phyloP scores from a whole-genome alignment of 139 green algal species.

The Tetradesmus obliquus region DNA sequence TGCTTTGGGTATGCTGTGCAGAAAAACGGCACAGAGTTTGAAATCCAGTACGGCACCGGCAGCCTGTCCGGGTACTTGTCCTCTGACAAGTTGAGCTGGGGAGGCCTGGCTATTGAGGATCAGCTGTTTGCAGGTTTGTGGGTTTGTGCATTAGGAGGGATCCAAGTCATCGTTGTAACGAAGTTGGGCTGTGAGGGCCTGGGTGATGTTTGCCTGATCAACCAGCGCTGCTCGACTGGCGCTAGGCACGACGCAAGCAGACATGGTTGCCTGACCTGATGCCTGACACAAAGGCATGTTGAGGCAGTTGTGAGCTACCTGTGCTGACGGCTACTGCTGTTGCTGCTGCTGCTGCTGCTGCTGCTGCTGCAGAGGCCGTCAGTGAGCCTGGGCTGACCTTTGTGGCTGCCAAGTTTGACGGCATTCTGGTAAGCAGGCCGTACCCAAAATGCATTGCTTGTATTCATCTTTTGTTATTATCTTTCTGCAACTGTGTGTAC shows the following conservation, averaged over 20 bases:
- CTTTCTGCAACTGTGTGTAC: no score
- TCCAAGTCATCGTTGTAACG: not conserved
- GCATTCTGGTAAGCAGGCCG: constrained; percentile 85
- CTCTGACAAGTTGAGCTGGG: constrained; percentile 85
- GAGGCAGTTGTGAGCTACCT: not conserved
- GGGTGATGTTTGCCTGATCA: no score
- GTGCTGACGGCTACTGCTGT: not conserved
- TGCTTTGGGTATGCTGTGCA: constrained; percentile 43
- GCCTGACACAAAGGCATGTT: no score
- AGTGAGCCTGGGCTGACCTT: constrained; percentile 96
- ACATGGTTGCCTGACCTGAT: no score
- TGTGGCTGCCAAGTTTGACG: constrained; percentile 97
- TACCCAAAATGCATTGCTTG: no score
- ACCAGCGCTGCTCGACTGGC: no score
- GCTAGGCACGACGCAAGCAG: no score
- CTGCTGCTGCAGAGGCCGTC: constrained; percentile 68
- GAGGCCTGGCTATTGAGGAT: constrained; percentile 71
- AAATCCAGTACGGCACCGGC: constrained; percentile 97
- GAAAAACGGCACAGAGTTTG: constrained; percentile 90
- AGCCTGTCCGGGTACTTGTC: constrained; percentile 92
- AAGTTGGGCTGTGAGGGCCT: not conserved
- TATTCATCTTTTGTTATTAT: no score
- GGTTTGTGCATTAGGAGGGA: not conserved
- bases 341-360: constrained; percentile 3
- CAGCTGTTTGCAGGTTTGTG: constrained; percentile 38